Conservation (phyloP, 495 filamentous ascomycete species). For the Apodospora peruviana region DNA sequence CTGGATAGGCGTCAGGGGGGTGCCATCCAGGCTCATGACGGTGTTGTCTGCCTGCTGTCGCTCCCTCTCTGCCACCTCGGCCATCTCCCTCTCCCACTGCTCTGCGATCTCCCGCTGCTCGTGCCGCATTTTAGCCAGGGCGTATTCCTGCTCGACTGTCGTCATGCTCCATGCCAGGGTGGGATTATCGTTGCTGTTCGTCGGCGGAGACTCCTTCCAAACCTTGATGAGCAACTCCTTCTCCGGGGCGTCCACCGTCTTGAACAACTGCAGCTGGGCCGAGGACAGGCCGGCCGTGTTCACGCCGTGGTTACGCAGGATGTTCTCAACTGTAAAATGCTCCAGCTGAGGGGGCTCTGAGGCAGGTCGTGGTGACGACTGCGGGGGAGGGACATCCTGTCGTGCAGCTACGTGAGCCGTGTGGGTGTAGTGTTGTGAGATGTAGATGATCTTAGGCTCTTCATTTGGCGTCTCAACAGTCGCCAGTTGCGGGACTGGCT, state of each 20-base stretch:
- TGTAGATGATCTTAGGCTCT: conserved; percentile 49
- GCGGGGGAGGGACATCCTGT: conserved; percentile 17
- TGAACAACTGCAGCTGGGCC: conserved; percentile 57
- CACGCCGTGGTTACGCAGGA: conserved; percentile 41
- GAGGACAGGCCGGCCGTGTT: conserved; percentile 48
- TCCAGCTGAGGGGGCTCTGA: conserved; percentile 45
- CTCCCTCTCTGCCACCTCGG: conserved; percentile 5
- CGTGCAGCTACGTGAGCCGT: conserved; percentile 52
- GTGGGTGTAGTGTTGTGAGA: conserved; percentile 73
- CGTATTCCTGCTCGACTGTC: conserved; percentile 45
- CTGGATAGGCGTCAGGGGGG: conserved; percentile 47
- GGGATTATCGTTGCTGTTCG: conserved; percentile 30
- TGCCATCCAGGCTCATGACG: conserved; percentile 42
- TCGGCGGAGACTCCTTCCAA: conserved; percentile 57
- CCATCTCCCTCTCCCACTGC: conserved; percentile 21
- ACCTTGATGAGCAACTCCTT: conserved; percentile 57
- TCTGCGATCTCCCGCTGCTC: conserved; percentile 40
- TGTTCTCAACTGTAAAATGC: conserved; percentile 35
- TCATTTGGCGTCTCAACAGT: conserved; percentile 20
- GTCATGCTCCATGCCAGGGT: conserved; percentile 42
- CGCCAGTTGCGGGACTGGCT: conserved; percentile 28
- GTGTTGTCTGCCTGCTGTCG: conserved; percentile 14
- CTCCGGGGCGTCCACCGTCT: conserved; percentile 52
- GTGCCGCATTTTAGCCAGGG: conserved; percentile 43
- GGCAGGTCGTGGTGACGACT: conserved; percentile 31